These are phyloP conservation scores for Cyberlindnera euphorbiae DNA, from an alignment of 805 yeast genomes.

Conservation along the genomic window DNA sequence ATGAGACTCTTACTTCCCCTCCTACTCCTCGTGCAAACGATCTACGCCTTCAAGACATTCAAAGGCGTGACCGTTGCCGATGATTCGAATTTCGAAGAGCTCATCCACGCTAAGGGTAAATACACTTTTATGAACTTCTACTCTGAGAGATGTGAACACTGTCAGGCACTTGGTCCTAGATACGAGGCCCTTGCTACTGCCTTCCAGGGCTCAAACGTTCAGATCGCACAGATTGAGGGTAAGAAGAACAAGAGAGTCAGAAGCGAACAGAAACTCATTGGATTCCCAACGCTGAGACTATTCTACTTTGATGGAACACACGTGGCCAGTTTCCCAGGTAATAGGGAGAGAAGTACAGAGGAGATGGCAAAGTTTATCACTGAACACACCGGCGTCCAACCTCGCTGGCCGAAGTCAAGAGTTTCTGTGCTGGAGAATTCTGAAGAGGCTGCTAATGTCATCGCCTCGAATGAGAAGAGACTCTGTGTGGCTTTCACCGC, in stretches of 20 bases:
- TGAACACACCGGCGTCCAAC: slow-evolving; percentile 30
- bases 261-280: slow-evolving; percentile 34
- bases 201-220: slow-evolving; percentile 34
- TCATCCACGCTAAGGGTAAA: slow-evolving; percentile 17
- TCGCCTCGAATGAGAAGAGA: slow-evolving; percentile 6
- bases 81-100: slow-evolving; percentile 19
- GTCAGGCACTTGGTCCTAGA: slow-evolving; percentile 42
- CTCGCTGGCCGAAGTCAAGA: slow-evolving; percentile 27
- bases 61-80: slow-evolving; percentile 22
- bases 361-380: slow-evolving; percentile 29
- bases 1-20: slow-evolving; percentile 5
- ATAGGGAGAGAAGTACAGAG: slow-evolving; percentile 30
- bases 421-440: slow-evolving; percentile 15
- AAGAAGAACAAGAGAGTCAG: slow-evolving; percentile 31
- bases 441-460: slow-evolving; percentile 11
- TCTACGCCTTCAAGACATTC: slow-evolving; percentile 9
- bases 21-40: slow-evolving; percentile 3
- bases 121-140: slow-evolving; percentile 32
- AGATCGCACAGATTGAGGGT: slow-evolving; percentile 33
- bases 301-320: slow-evolving; percentile 38
- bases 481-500: slow-evolving; percentile 30
- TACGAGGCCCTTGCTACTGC: slow-evolving; percentile 40
- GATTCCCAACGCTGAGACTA: slow-evolving; percentile 47
- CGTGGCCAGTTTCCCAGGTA: slow-evolving; percentile 32
- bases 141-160: slow-evolving; percentile 41